A percentile compares a stretch with the other conserved stretches of the same genome.
These are phyloP conservation scores for Cystobasidiaceae sp. DNA, from an alignment of 1,284 basidiomycete species.

Conservation along the genomic window DNA sequence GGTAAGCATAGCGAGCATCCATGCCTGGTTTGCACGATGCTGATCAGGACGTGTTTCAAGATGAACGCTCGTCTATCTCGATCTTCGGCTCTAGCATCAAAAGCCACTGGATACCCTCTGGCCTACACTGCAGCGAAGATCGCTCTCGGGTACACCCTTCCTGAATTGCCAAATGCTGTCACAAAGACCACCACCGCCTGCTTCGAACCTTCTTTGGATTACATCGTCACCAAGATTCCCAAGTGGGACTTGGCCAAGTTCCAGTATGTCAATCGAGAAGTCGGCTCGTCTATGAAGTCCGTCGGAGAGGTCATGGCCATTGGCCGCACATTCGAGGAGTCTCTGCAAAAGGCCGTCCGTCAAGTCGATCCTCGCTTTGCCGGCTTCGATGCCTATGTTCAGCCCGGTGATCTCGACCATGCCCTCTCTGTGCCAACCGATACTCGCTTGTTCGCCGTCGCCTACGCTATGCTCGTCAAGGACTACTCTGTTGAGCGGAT, in stretches of 20 bases:
- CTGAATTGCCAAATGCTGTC: slow-evolving; percentile 96
- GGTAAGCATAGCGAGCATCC: slow-evolving; percentile 46
- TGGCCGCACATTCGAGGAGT: slow-evolving; percentile 97
- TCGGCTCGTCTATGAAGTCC: slow-evolving; percentile 98
- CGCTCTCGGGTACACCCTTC: slow-evolving; percentile 95
- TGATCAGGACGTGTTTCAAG: slow-evolving; percentile 49
- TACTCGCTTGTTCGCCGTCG: slow-evolving; percentile 92
- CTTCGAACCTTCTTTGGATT: slow-evolving; percentile 99
- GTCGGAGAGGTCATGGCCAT: slow-evolving; percentile 99
- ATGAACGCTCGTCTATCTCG: slow-evolving; percentile 75
- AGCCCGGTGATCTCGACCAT: slow-evolving; percentile 75
- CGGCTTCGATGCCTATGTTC: slow-evolving; percentile 64
- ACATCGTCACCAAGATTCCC: slow-evolving; percentile 99
- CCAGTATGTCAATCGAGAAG: slow-evolving; percentile 86
- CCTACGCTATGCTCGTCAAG: slow-evolving; percentile 93
- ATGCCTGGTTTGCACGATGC: not conserved
- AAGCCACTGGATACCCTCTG: slow-evolving; percentile 97
- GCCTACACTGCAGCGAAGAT: slow-evolving; percentile 99
- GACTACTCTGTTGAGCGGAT: slow-evolving; percentile 83
- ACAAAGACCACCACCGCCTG: slow-evolving; percentile 99
- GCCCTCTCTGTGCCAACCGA: slow-evolving; percentile 72
- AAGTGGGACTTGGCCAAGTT: slow-evolving; percentile 99
- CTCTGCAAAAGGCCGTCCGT: slow-evolving; percentile 95
- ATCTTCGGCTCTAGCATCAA: slow-evolving; percentile 78
- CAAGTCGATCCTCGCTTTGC: slow-evolving; percentile 83